These are phyloP conservation scores for Phytophthora chlamydospora DNA, from an alignment of 352 stramenopile species.

Conservation along the genomic window DNA sequence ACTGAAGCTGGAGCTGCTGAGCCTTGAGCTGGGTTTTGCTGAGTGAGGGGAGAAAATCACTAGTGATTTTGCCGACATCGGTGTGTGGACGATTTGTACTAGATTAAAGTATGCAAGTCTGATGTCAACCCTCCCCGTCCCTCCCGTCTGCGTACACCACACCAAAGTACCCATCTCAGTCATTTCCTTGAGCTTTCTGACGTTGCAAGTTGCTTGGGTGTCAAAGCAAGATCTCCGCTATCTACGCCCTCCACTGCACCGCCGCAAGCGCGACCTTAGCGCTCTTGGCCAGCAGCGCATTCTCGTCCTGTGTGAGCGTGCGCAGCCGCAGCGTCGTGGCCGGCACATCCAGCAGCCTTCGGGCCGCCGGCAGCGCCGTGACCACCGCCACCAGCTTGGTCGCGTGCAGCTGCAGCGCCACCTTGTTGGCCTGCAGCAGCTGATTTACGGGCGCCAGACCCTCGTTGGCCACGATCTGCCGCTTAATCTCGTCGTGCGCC, in stretches of 20 bases:
- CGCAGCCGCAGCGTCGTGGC: slow-evolving; percentile 60
- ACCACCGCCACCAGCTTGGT: slow-evolving; percentile 70
- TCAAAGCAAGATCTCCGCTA: no score
- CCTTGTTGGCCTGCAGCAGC: slow-evolving; percentile 63
- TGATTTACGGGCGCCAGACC: slow-evolving; percentile 59
- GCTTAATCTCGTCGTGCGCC: slow-evolving; percentile 74
- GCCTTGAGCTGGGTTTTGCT: slow-evolving; percentile 37
- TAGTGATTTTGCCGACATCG: neutral
- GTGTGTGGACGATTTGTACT: slow-evolving; percentile 10
- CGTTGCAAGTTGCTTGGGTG: slow-evolving; percentile 11
- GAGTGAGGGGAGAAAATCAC: slow-evolving; percentile 36
- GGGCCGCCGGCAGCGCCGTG: slow-evolving; percentile 60
- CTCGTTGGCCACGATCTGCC: slow-evolving; percentile 56
- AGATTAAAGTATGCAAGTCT: slow-evolving; percentile 32
- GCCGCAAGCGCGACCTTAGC: slow-evolving; percentile 55
- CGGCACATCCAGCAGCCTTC: slow-evolving; percentile 51
- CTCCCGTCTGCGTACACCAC: slow-evolving; percentile 20
- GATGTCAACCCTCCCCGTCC: slow-evolving; percentile 30
- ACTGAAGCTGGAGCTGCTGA: slow-evolving; percentile 16
- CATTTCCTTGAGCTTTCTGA: slow-evolving; percentile 6
- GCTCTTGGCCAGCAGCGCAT: slow-evolving; percentile 61
- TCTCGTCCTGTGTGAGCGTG: slow-evolving; percentile 46
- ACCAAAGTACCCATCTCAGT: slow-evolving; percentile 23
- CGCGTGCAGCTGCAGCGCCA: slow-evolving; percentile 67
- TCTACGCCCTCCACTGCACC: slow-evolving; percentile 68